Percentiles rank a stretch among this genome's conserved stretches.
Evolutionary conservation across 2,329 filamentous ascomycete species (phyloP).

Genomic region (Cryphonectria carpinicola): DNA sequence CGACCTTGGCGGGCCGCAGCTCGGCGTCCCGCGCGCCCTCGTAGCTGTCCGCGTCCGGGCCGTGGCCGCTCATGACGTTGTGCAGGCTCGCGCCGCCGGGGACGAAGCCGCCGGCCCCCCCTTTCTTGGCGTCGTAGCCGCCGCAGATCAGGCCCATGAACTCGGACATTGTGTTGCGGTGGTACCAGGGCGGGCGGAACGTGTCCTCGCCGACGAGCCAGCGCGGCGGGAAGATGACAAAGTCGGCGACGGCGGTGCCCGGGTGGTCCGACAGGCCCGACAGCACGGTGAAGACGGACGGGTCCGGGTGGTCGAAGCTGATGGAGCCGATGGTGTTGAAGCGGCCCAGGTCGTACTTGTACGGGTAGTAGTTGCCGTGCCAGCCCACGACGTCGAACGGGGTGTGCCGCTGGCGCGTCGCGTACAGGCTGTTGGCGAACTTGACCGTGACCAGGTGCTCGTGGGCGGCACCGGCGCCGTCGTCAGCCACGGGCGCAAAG

Average conservation of each 20-base stretch:
- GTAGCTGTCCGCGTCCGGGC: constrained; percentile 61
- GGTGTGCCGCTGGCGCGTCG: constrained; percentile 67
- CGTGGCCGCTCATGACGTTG: constrained; percentile 72
- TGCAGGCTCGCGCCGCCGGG: constrained; percentile 66
- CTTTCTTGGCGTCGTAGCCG: constrained; percentile 66
- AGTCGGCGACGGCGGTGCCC: constrained; percentile 70
- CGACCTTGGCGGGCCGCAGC: constrained; percentile 60
- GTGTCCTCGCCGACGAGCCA: constrained; percentile 73
- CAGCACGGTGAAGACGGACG: constrained; percentile 75
- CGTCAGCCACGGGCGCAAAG: constrained; percentile 43
- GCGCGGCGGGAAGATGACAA: constrained; percentile 73
- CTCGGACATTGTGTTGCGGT: constrained; percentile 69
- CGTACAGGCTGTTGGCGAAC: constrained; percentile 70
- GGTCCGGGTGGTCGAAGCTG: constrained; percentile 78
- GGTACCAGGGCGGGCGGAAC: constrained; percentile 74
- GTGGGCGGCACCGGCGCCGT: constrained; percentile 34
- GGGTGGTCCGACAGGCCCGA: constrained; percentile 64
- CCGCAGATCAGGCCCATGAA: constrained; percentile 65
- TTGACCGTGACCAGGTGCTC: constrained; percentile 61
- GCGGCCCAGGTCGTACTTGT: constrained; percentile 79
- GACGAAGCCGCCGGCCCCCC: constrained; percentile 55
- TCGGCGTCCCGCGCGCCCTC: constrained; percentile 60
- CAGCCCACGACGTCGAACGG: constrained; percentile 81
- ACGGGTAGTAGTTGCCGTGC: constrained; percentile 81
- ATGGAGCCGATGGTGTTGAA: constrained; percentile 77